These are phyloP conservation scores for Chaetomium tenue DNA, from an alignment of 495 filamentous ascomycete genomes.

Conservation along the genomic window DNA sequence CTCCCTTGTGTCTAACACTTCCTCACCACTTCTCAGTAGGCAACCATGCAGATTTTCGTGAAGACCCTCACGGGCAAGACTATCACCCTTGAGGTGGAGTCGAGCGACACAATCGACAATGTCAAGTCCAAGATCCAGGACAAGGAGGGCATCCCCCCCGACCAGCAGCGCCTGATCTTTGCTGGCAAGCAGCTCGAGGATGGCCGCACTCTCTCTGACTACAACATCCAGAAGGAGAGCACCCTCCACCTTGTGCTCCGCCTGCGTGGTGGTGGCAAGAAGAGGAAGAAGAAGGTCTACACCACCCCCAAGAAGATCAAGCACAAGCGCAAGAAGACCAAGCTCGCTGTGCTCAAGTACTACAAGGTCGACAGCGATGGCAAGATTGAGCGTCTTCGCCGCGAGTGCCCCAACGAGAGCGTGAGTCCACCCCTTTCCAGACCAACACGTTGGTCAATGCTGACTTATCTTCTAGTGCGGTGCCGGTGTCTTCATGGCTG, in stretches of 20 bases:
- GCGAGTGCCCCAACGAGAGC: conserved; percentile 91
- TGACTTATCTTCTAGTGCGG: conserved; percentile 66
- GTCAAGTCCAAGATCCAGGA: conserved; percentile 94
- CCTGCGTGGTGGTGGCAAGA: conserved; percentile 96
- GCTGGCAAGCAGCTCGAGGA: conserved; percentile 99
- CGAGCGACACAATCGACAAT: conserved; percentile 99
- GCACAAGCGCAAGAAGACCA: conserved; percentile 99
- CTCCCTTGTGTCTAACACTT: conserved; percentile 35
- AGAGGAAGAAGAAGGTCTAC: conserved; percentile 99
- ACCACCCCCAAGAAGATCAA: conserved; percentile 99
- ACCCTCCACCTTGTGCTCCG: conserved; percentile 98
- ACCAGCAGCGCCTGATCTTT: conserved; percentile 99
- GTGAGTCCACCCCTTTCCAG: conserved; percentile 53
- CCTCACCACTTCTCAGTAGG: conserved; percentile 44
- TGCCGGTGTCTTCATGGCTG: conserved; percentile 99
- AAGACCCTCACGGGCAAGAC: conserved; percentile 99
- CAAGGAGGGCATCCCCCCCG: conserved; percentile 99
- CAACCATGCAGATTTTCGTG: conserved; percentile 99
- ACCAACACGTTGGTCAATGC: conserved; percentile 16
- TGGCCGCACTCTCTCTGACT: conserved; percentile 97
- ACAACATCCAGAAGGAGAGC: conserved; percentile 99
- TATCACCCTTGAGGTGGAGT: conserved; percentile 99
- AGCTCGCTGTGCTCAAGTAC: conserved; percentile 99
- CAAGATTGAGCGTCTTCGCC: conserved; percentile 98
- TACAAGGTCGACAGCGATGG: conserved; percentile 99